Base-by-base conservation (phyloP, 169 alveolate species). In the Plasmodium cynomolgi region DNA sequence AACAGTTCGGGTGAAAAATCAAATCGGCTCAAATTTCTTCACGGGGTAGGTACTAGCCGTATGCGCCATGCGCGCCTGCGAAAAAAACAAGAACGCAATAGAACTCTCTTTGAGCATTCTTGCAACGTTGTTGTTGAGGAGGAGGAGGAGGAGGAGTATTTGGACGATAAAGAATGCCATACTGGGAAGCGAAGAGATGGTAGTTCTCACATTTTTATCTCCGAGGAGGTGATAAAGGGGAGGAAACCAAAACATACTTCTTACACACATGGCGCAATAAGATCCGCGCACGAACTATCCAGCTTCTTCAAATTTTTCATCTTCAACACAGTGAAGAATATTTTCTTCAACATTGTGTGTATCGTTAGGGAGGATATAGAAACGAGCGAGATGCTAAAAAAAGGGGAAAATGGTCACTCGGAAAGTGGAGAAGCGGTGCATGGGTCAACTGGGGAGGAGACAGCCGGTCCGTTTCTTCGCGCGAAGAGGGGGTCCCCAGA, bases 261-360 rank as follows among this genome's bases (percentile, higher is more conserved):
- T 29, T 33, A 0, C n/a, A 23, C 20, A 2, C 15, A 68, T 68
- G 37, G 37, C 37, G 29, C 1, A 68, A 68, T 68, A 68, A 6
- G 34, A 17, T 17, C 54, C 17, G 8, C 41, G 9, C 74, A 68
- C 50, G 50, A 26, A 33, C n/a, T 90, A 20, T 68, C 90, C 13
- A 34, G 56, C 15, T 91, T 81, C 75, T 91, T 91, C 56, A 81
- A 83, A 83, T 91, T 56, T 41, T 91, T 91, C 58, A 91, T 91
- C 29, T 82, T 33, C 44, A 81, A 81, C 44, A 74, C 84, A 5
- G 91, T 73, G 1, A 91, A 91, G 41, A 91, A 82, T 82, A 91
- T 91, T 31, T 91, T 91, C 83, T 62, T 81, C 68, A 91, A 91
- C 17, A 91, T 91, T 13, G 2, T 80, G 54, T 90, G 77, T 39